Percentiles rank a stretch among this genome's conserved stretches.
These are phyloP conservation scores for Beta lomatogona DNA, from an alignment of 179 eudicot species.

Conservation along the genomic window DNA sequence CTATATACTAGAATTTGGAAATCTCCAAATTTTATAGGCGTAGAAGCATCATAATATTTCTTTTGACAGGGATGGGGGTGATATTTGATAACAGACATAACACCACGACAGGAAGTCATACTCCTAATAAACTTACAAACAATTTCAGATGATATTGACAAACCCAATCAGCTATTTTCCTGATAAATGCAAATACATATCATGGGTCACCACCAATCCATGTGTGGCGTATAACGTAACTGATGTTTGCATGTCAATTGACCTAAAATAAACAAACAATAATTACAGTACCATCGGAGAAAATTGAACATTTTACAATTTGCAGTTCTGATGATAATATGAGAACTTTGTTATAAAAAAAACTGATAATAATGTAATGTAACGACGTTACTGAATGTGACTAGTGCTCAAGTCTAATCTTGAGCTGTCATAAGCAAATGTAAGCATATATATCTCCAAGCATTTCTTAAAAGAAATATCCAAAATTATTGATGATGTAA, in stretches of 20 bases:
- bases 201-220: slow-evolving; percentile 1
- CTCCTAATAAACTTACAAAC: too few species aligned
- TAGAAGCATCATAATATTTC: too few species aligned
- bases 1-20: too few species aligned
- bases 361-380: not conserved
- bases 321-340: not conserved
- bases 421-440: not conserved
- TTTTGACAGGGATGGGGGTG: too few species aligned
- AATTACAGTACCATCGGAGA: not conserved
- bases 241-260: not conserved
- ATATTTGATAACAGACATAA: too few species aligned
- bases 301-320: not conserved
- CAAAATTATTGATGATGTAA: not conserved
- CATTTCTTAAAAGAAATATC: not conserved
- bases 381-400: slow-evolving; percentile 1
- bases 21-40: too few species aligned
- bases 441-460: not conserved
- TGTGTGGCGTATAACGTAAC: not conserved
- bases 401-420: not conserved
- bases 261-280: not conserved
- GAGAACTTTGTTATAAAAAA: too few species aligned
- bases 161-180: too few species aligned
- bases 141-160: too few species aligned
- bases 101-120: too few species aligned
- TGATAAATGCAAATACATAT: not conserved